These are phyloP conservation scores for Wallacemonas rigidus DNA, from an alignment of 208 protist genomes.

Conservation along the genomic window DNA sequence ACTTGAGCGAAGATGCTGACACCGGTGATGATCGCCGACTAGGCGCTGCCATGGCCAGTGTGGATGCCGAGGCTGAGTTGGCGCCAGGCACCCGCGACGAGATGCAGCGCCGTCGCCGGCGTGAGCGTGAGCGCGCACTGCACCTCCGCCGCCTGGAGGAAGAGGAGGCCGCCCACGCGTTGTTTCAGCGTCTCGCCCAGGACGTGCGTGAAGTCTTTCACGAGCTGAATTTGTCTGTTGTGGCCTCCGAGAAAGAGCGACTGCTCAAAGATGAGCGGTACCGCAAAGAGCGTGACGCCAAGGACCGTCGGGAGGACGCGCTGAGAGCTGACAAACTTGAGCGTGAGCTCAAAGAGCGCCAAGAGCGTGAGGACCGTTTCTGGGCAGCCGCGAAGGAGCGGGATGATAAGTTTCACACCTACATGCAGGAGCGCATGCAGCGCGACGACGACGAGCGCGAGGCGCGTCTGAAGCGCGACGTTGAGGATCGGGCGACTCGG, in stretches of 20 bases:
- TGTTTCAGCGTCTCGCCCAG: slow-evolving; percentile 88
- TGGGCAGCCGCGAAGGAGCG: slow-evolving; percentile 69
- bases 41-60: background rate
- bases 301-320: slow-evolving; percentile 72
- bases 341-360: slow-evolving; percentile 69
- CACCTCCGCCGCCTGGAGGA: slow-evolving; percentile 69
- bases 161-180: slow-evolving; percentile 71
- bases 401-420: slow-evolving; percentile 59
- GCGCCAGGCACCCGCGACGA: slow-evolving; percentile 29
- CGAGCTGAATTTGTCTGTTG: slow-evolving; percentile 89
- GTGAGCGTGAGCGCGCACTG: slow-evolving; percentile 73
- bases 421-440: slow-evolving; percentile 49
- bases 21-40: slow-evolving; percentile 10
- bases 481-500: slow-evolving; percentile 74
- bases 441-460: slow-evolving; percentile 87
- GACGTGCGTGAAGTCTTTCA: slow-evolving; percentile 91
- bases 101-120: slow-evolving; percentile 60
- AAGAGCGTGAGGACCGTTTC: slow-evolving; percentile 78
- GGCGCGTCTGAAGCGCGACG: slow-evolving; percentile 68
- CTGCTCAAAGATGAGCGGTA: slow-evolving; percentile 92
- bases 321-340: slow-evolving; percentile 59
- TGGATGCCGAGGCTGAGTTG: background rate
- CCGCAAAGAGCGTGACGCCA: slow-evolving; percentile 77
- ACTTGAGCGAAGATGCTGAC: slow-evolving; percentile 2
- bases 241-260: slow-evolving; percentile 90